phyloP scores from a whole-genome alignment of 805 yeast genomes.

The Priceomyces castillae region DNA sequence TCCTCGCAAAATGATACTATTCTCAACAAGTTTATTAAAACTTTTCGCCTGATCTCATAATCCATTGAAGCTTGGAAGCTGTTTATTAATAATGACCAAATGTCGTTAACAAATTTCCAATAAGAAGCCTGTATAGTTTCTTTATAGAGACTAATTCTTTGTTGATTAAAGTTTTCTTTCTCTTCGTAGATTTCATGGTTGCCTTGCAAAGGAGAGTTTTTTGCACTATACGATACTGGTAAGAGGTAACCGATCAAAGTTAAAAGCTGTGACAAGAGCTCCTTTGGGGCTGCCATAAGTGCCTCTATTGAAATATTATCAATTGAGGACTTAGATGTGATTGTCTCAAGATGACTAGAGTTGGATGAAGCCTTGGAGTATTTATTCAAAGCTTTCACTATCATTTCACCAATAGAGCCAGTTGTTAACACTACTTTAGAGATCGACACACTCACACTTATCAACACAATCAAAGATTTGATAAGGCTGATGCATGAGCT shows the following conservation, averaged over 20 bases:
- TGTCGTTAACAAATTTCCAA: conserved; percentile 39
- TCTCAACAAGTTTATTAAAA: conserved; percentile 52
- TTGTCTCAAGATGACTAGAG: conserved; percentile 4
- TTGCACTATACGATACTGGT: conserved; percentile 44
- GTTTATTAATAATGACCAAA: conserved; percentile 55
- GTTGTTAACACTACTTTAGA: conserved; percentile 45
- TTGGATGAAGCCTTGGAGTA: conserved; percentile 36
- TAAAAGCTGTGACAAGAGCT: conserved; percentile 53
- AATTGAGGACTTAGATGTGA: conserved; percentile 6
- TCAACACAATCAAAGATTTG: conserved; percentile 44
- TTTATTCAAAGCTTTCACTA: conserved; percentile 50
- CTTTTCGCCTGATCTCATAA: conserved; percentile 56
- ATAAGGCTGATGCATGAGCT: conserved; percentile 40
- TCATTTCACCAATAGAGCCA: conserved; percentile 45
- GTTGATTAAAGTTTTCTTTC: conserved; percentile 25
- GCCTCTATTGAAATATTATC: conserved; percentile 56
- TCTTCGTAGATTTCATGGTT: conserved; percentile 21
- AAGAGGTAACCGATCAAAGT: conserved; percentile 55
- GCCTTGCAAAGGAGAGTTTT: conserved; percentile 27
- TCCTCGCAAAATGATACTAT: conserved; percentile 42
- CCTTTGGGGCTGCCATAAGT: conserved; percentile 70
- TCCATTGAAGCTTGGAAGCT: conserved; percentile 75
- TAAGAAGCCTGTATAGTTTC: conserved; percentile 20
- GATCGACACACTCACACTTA: conserved; percentile 42
- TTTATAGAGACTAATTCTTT: conserved; percentile 30